phyloP scores from a whole-genome alignment of 2,329 filamentous ascomycete genomes.

The Arthroderma uncinatum region DNA sequence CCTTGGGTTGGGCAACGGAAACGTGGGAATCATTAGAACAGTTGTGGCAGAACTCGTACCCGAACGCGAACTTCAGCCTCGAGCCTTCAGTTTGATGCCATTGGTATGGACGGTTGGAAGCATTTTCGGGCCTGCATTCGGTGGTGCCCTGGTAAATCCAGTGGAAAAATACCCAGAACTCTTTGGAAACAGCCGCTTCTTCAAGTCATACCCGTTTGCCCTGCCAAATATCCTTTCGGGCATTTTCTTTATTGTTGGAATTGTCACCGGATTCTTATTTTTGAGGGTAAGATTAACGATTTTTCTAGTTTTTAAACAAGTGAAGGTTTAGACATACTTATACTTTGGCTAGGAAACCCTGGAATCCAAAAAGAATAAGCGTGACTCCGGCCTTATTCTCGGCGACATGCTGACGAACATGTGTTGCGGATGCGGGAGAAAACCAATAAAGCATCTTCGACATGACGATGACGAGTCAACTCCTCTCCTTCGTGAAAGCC shows the following conservation, averaged over 20 bases:
- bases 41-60: conserved; percentile 91
- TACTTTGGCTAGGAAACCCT: conserved; percentile 56
- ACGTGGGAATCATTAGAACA: conserved; percentile 84
- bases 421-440: conserved; percentile 22
- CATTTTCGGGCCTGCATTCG: conserved; percentile 78
- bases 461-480: conserved; percentile 22
- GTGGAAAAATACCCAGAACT: conserved; percentile 59
- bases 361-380: conserved; percentile 53
- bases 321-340: not conserved
- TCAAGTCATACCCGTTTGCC: conserved; percentile 68
- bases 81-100: conserved; percentile 88
- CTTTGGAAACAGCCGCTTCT: conserved; percentile 56
- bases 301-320: not conserved
- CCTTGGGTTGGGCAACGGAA: conserved; percentile 78
- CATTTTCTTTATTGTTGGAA: conserved; percentile 65
- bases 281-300: conserved; percentile 44
- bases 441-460: conserved; percentile 12
- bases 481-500: conserved; percentile 23
- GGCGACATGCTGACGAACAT: conserved; percentile 52
- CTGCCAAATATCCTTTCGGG: conserved; percentile 74
- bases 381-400: conserved; percentile 64
- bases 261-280: conserved; percentile 64
- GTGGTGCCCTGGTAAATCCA: conserved; percentile 75
- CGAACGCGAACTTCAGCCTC: conserved; percentile 71
- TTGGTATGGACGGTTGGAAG: conserved; percentile 78